These are phyloP conservation scores for Tylopilus subfusipes DNA, from an alignment of 768 basidiomycete genomes.

Conservation along the genomic window DNA sequence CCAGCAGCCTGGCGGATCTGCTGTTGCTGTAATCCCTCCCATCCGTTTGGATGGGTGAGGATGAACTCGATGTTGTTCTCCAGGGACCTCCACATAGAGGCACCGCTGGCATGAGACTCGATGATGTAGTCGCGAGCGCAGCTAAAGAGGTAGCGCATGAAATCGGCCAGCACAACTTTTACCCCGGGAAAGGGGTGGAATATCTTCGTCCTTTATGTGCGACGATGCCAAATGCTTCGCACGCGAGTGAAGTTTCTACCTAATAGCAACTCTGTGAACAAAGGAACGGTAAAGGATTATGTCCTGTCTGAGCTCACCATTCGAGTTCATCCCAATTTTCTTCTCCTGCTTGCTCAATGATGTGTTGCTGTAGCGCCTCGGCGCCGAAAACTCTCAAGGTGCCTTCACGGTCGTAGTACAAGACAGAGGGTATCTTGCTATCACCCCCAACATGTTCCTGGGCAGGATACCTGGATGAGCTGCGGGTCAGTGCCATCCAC, in stretches of 20 bases:
- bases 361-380: conserved; percentile 21
- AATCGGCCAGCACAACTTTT: conserved; percentile 22
- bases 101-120: conserved; percentile 27
- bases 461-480: conserved; percentile 38
- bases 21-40: conserved; percentile 2
- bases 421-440: conserved; percentile 46
- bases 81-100: background rate
- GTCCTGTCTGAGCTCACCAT: background rate
- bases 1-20: background rate
- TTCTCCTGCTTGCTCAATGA: background rate
- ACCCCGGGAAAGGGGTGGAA: conserved; percentile 19
- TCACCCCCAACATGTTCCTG: conserved; percentile 44
- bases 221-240: conserved; percentile 22
- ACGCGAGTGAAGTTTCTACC: conserved; percentile 31
- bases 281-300: background rate
- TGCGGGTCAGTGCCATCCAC: background rate
- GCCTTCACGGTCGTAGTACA: conserved; percentile 44
- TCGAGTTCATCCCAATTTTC: background rate
- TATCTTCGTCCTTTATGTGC: conserved; percentile 19
- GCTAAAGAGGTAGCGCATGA: conserved; percentile 25
- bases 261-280: background rate
- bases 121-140: conserved; percentile 22
- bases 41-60: conserved; percentile 5
- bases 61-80: conserved; percentile 1
- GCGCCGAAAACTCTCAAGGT: conserved; percentile 40